A percentile compares a stretch with the other conserved stretches of the same genome.
Conservation (phyloP, 805 yeast species). For the Ogataea nonfermentans region DNA sequence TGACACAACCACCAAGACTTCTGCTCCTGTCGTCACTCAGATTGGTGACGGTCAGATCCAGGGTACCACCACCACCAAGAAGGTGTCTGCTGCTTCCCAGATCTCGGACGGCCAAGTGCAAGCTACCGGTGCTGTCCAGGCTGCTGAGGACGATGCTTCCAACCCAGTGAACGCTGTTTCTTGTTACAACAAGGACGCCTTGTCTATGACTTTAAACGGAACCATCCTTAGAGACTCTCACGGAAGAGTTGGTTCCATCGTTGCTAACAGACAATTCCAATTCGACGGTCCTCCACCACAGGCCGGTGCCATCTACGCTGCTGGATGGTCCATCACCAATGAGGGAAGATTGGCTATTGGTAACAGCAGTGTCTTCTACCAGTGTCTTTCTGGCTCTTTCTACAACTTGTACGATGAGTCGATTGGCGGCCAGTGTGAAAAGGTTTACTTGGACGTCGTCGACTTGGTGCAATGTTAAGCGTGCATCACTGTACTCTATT, state of each 20-base stretch:
- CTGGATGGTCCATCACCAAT: slow-evolving; percentile 48
- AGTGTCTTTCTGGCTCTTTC: slow-evolving; percentile 56
- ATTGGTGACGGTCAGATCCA: slow-evolving; percentile 32
- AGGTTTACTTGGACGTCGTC: slow-evolving; percentile 45
- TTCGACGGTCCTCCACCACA: slow-evolving; percentile 68
- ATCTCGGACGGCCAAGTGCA: slow-evolving; percentile 27
- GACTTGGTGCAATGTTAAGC: slow-evolving; percentile 40
- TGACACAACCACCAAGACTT: slow-evolving; percentile 29
- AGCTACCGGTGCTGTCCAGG: slow-evolving; percentile 22
- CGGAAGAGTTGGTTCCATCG: slow-evolving; percentile 58
- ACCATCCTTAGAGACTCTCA: slow-evolving; percentile 43
- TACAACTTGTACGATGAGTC: slow-evolving; percentile 55
- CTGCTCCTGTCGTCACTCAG: slow-evolving; percentile 40
- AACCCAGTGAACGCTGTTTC: slow-evolving; percentile 31
- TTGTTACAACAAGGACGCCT: slow-evolving; percentile 38
- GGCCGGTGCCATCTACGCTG: slow-evolving; percentile 54
- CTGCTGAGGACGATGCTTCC: slow-evolving; percentile 33
- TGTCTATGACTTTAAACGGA: slow-evolving; percentile 43
- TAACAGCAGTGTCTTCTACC: slow-evolving; percentile 47
- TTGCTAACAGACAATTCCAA: slow-evolving; percentile 64
- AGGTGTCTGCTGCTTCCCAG: slow-evolving; percentile 32
- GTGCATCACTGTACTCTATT: slow-evolving; percentile 8
- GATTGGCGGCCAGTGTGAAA: slow-evolving; percentile 45
- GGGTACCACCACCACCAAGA: slow-evolving; percentile 33
- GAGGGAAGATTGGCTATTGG: slow-evolving; percentile 52